Base-by-base conservation (phyloP, 345 rosid species). In the Hypericum perforatum region DNA sequence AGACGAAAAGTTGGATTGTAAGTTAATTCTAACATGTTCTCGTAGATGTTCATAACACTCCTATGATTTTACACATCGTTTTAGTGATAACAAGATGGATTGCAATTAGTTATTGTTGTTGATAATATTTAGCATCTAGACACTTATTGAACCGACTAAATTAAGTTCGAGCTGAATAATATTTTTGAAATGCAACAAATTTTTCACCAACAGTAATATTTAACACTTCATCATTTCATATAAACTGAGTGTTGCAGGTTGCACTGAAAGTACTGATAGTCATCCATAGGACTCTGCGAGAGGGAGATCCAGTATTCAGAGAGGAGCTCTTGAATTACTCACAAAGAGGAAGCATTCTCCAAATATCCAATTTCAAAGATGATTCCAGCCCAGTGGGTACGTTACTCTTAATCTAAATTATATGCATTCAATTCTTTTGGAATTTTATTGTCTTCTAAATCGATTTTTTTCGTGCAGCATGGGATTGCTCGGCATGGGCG, bases 401-500 rank as follows among this genome's bases (percentile, higher is more conserved):
- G n/a, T 45, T 0, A 11, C 13, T 66, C 57, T 1, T 51, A 32
- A 7, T 11, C 13, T 13, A 44, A 0, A 13, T 49, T 9, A 37
- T 13, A 46, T 7, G 16, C 3, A 16, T 13, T 13, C n/a, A 22
- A 22, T 22, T 22, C 4, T 22, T 39, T 11, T 9, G 12, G 22
- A 36, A n/a, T 41, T 57, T 58, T 48, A 43, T 43, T 48, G 48
- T n/a, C 36, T 40, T 41, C 5, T 39, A 13, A 11, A 7, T 43
- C 64, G 6, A 49, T 15, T 36, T 32, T 22, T 53, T 41, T 2
- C 41, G 3, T 63, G 65, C 76, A 92, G 98, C 96, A n/a, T 92
- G 98, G 96, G 96, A 92, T 63, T 88, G 94, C 68, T 92, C 96
- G 4, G 94, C 95, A 5, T 92, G 98, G 98, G 85, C 81, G 32